Conservation (phyloP, 768 basidiomycete species). For the Basidioascus undulatus region DNA sequence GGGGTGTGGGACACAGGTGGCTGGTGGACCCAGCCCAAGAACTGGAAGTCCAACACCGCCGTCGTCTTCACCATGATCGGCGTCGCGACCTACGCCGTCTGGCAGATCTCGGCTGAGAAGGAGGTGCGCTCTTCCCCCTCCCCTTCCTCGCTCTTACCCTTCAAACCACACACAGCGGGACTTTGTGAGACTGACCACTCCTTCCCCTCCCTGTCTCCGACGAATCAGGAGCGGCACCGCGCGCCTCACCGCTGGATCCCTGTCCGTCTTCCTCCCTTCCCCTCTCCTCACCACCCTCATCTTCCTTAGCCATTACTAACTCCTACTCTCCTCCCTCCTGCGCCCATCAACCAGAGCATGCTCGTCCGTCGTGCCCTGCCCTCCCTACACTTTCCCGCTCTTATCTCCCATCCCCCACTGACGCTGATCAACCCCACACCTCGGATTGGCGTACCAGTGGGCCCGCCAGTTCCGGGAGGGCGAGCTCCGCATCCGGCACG, state of each 20-base stretch:
- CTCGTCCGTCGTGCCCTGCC: neutral
- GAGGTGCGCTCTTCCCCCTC: conserved; percentile 35
- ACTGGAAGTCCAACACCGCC: conserved; percentile 70
- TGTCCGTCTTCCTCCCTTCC: conserved; percentile 23
- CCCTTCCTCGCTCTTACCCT: neutral
- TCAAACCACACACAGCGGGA: neutral
- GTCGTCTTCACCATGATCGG: conserved; percentile 45
- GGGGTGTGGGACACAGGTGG: conserved; percentile 35
- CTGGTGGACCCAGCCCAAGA: conserved; percentile 80
- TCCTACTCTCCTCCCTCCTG: neutral
- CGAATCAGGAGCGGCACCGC: conserved; percentile 28
- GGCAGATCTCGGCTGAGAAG: conserved; percentile 46
- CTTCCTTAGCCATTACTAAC: neutral
- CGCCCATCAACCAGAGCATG: neutral
- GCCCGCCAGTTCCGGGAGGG: conserved; percentile 26
- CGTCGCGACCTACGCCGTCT: conserved; percentile 38
- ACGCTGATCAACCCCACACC: too few relatives aligned
- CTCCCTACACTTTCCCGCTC: neutral
- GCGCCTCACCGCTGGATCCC: conserved; percentile 49
- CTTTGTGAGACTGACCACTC: neutral
- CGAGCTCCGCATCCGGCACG: conserved; percentile 9
- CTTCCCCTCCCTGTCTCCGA: neutral
- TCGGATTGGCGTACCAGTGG: too few relatives aligned
- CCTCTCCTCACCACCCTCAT: conserved; percentile 7
- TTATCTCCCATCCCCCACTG: too few relatives aligned